Evolutionary conservation across 768 basidiomycete genomes (phyloP).

Genomic region (Termitomyces sp.): DNA sequence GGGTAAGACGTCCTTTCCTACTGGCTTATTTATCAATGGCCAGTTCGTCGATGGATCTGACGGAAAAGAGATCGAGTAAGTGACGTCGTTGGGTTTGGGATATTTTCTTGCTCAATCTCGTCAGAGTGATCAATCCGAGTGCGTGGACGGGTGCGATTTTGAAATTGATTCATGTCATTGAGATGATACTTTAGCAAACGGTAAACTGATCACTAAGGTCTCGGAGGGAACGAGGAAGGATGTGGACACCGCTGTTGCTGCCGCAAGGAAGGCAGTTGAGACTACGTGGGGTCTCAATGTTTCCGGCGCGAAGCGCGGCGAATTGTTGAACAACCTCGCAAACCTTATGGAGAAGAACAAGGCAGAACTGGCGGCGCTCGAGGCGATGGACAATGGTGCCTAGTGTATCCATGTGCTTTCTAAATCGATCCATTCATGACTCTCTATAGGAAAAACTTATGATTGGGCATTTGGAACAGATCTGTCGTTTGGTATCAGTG

Average conservation of each 20-base stretch:
- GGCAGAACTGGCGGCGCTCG: slow-evolving; percentile 47
- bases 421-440: background rate
- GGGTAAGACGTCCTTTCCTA: slow-evolving; percentile 54
- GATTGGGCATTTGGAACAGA: slow-evolving; percentile 22
- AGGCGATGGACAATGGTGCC: slow-evolving; percentile 45
- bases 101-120: slow-evolving; percentile 9
- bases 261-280: slow-evolving; percentile 43
- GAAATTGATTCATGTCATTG: slow-evolving; percentile 4
- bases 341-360: slow-evolving; percentile 46
- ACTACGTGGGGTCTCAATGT: slow-evolving; percentile 47
- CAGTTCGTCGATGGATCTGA: slow-evolving; percentile 58
- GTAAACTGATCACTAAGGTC: slow-evolving; percentile 55
- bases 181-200: slow-evolving; percentile 44
- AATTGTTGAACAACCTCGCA: slow-evolving; percentile 46
- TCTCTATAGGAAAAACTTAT: slow-evolving; percentile 28
- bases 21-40: slow-evolving; percentile 74
- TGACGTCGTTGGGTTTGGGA: slow-evolving; percentile 6
- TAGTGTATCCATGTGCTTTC: background rate
- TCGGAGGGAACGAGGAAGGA: slow-evolving; percentile 64
- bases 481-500: slow-evolving; percentile 27
- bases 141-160: slow-evolving; percentile 1
- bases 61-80: slow-evolving; percentile 61
- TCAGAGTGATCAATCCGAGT: slow-evolving; percentile 57
- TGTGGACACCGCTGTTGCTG: slow-evolving; percentile 69
- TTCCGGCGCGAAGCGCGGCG: slow-evolving; percentile 36